phyloP scores from a whole-genome alignment of 2,329 filamentous ascomycete species.

The Fusarium algeriense region DNA sequence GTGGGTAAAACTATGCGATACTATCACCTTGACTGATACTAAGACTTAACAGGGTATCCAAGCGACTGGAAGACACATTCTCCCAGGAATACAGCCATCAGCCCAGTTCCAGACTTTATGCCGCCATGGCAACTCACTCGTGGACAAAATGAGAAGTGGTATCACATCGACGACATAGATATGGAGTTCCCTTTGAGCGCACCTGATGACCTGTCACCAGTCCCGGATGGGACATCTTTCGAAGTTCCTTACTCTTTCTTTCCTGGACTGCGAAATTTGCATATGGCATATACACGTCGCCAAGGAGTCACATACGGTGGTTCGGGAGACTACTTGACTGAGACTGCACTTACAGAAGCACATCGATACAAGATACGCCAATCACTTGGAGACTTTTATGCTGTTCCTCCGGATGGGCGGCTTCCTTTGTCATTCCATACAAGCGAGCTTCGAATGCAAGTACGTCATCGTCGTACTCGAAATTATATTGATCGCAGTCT shows the following conservation, averaged over 20 bases:
- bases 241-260: constrained; percentile 7
- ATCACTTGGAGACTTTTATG: neutral
- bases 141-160: constrained; percentile 2
- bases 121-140: neutral
- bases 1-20: neutral
- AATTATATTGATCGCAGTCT: neutral
- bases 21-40: neutral
- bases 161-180: constrained; percentile 11
- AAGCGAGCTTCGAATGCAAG: neutral
- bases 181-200: neutral
- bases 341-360: neutral
- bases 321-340: neutral
- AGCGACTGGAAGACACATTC: neutral
- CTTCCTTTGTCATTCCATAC: constrained; percentile 4
- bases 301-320: neutral
- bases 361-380: neutral
- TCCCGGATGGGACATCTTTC: neutral
- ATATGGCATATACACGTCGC: neutral
- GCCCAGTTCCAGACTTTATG: neutral
- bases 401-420: neutral
- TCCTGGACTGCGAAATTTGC: neutral
- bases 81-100: neutral
- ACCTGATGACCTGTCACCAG: neutral
- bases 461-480: neutral
- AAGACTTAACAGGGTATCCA: neutral